phyloP scores from a whole-genome alignment of 2,329 filamentous ascomycete species.

The Hymenoscyphus repandus region DNA sequence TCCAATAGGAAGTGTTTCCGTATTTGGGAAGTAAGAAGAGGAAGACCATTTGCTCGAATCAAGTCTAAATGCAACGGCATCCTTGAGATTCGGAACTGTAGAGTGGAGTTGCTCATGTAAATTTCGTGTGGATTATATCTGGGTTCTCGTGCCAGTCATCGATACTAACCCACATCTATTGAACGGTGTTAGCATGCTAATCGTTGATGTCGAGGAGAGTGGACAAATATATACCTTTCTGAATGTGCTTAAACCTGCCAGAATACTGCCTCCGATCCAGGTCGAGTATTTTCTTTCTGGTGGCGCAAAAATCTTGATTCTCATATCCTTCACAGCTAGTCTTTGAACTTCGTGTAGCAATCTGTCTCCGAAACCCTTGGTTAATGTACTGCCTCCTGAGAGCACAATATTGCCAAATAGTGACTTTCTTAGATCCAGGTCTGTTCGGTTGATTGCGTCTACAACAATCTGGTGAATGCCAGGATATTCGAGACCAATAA shows the following conservation, averaged over 20 bases:
- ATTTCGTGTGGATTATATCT: conserved; percentile 97
- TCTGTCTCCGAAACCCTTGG: conserved; percentile 93
- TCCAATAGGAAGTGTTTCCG: no score
- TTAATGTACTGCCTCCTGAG: conserved; percentile 91
- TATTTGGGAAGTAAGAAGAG: no score
- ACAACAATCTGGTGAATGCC: conserved; percentile 98
- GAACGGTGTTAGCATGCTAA: conserved; percentile 7
- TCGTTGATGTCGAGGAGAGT: neutral
- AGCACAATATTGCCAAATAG: conserved; percentile 96
- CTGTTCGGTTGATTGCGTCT: conserved; percentile 89
- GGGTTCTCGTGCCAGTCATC: conserved; percentile 99
- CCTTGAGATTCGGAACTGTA: neutral
- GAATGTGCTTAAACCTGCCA: conserved; percentile 95
- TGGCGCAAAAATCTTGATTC: conserved; percentile 98
- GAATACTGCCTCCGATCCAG: conserved; percentile 97
- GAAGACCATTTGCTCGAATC: neutral
- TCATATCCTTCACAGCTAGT: conserved; percentile 96
- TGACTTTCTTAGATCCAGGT: conserved; percentile 90
- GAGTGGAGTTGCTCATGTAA: conserved; percentile 52
- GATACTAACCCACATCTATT: conserved; percentile 99
- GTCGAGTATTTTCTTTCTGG: conserved; percentile 98
- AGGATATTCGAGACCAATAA: conserved; percentile 94
- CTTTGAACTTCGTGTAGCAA: conserved; percentile 87
- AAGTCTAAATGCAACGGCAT: neutral
- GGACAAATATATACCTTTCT: conserved; percentile 68